A percentile compares a stretch with the other conserved stretches of the same genome.
phyloP scores from a whole-genome alignment of 2,329 filamentous ascomycete species.

The Fusarium sp. region DNA sequence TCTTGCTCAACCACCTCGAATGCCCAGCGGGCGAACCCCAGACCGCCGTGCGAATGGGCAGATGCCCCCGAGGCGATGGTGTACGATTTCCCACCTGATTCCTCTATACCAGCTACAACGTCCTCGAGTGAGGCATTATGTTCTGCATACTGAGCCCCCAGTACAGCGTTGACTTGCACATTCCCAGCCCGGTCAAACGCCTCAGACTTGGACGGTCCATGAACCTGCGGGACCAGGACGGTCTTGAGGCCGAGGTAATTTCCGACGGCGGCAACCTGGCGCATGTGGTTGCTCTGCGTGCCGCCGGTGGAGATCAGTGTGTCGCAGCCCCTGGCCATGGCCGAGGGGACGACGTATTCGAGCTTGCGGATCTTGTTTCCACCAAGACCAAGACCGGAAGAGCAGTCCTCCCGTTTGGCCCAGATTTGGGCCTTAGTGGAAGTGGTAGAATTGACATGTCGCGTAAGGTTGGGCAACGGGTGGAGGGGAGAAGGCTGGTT shows the following conservation, averaged over 20 bases:
- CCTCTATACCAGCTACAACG: background rate
- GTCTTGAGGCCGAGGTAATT: background rate
- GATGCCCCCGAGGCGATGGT: background rate
- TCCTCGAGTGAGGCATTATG: background rate
- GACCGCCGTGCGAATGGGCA: background rate
- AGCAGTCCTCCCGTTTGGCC: background rate
- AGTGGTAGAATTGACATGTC: background rate
- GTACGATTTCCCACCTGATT: background rate
- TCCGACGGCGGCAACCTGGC: slow-evolving; percentile 49
- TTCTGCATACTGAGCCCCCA: background rate
- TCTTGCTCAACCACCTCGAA: background rate
- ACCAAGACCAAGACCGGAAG: background rate
- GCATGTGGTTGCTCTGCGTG: slow-evolving; percentile 53
- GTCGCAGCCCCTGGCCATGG: slow-evolving; percentile 42
- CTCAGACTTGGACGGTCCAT: background rate
- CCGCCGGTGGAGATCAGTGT: slow-evolving; percentile 52
- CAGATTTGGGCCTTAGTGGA: background rate
- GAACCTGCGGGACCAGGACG: background rate
- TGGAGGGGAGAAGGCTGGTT: background rate
- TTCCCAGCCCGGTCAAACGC: background rate
- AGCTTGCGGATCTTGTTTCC: background rate
- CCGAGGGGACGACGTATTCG: slow-evolving; percentile 47
- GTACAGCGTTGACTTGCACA: background rate
- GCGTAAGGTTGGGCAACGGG: background rate
- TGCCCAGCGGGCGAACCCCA: background rate